phyloP scores from a whole-genome alignment of 306 rosid species.

The Macrotyloma uniflorum region DNA sequence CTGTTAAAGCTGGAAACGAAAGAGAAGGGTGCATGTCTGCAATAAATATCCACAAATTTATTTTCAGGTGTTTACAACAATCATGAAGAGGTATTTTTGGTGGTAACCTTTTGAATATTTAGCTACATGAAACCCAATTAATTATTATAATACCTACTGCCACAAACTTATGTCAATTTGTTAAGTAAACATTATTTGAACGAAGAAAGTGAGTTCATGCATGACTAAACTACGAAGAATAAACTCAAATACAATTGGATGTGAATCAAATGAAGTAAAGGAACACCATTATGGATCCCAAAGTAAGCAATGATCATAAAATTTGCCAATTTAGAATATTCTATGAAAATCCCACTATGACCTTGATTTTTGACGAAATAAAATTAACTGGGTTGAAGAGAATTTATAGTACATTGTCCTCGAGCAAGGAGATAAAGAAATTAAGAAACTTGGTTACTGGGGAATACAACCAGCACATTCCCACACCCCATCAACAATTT shows the following conservation, averaged over 20 bases:
- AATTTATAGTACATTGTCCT: neutral
- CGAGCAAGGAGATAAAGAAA: neutral
- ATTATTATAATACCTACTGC: neutral
- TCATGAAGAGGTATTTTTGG: no score
- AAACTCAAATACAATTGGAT: neutral
- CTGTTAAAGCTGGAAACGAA: no score
- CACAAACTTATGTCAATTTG: neutral
- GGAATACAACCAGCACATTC: constrained; percentile 7
- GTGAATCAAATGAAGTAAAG: constrained; percentile 19
- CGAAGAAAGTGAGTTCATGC: constrained; percentile 17
- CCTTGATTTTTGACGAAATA: neutral
- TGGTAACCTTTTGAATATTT: neutral
- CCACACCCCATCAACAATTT: constrained; percentile 5
- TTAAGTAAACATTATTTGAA: constrained; percentile 31
- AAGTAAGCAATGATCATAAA: neutral
- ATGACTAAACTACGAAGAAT: neutral
- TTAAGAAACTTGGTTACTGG: neutral
- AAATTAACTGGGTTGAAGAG: neutral
- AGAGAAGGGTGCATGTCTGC: no score
- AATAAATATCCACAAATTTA: no score
- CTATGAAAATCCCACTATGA: neutral
- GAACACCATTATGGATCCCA: neutral
- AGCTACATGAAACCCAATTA: neutral
- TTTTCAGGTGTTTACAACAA: no score
- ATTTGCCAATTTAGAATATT: neutral